Percentiles rank a stretch among this genome's conserved stretches.
phyloP scores from a whole-genome alignment of 1,284 basidiomycete species.

The Ustilago esculenta region DNA sequence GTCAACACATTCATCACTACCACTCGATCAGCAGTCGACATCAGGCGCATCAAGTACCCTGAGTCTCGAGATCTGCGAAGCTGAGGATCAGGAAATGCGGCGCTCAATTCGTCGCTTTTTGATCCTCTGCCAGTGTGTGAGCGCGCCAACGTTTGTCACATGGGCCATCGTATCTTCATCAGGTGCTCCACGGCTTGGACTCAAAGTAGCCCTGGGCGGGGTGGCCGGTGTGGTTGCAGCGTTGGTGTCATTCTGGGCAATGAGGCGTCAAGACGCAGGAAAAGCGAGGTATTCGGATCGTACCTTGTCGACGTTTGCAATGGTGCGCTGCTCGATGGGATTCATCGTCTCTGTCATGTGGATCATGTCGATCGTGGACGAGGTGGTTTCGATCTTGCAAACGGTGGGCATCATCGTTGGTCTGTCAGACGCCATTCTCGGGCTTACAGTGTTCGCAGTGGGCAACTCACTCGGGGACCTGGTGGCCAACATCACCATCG shows the following conservation, averaged over 20 bases:
- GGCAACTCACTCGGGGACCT: constrained; percentile 96
- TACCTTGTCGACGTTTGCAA: constrained; percentile 19
- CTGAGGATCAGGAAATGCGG: constrained; percentile 53
- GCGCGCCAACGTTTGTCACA: constrained; percentile 54
- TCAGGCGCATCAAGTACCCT: constrained; percentile 13
- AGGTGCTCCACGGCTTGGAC: constrained; percentile 7
- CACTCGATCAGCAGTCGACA: not conserved
- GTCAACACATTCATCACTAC: constrained; percentile 8
- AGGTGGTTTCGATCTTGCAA: constrained; percentile 70
- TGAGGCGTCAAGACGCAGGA: constrained; percentile 31
- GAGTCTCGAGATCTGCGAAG: constrained; percentile 69
- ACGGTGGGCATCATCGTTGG: constrained; percentile 92
- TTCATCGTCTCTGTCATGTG: constrained; percentile 62
- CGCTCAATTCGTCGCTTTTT: constrained; percentile 42
- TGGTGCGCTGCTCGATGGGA: constrained; percentile 54
- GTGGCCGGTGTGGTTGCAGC: constrained; percentile 10
- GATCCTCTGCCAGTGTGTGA: constrained; percentile 50
- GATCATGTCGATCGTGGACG: constrained; percentile 65
- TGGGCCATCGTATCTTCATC: constrained; percentile 51
- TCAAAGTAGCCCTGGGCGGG: constrained; percentile 25
- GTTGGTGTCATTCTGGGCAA: constrained; percentile 17
- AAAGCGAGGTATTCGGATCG: constrained; percentile 37
- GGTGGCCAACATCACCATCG: constrained; percentile 89
- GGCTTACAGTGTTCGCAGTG: constrained; percentile 92
- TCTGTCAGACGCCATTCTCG: constrained; percentile 95